phyloP scores from a whole-genome alignment of 139 green algal genomes.

The Chlamydomonas sphaeroides region DNA sequence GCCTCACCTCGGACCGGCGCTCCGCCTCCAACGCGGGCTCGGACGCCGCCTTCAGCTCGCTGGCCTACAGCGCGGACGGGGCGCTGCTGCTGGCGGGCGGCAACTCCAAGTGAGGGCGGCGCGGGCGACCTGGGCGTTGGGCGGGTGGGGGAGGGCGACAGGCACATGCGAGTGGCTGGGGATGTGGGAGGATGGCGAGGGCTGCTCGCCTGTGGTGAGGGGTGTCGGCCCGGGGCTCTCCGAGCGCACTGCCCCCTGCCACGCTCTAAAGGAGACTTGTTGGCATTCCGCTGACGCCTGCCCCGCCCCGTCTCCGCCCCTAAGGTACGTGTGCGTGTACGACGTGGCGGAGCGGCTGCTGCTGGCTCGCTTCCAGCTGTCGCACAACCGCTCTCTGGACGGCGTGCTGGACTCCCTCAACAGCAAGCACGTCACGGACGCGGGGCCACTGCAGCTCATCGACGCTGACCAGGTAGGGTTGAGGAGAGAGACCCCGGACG shows the following conservation, averaged over 20 bases:
- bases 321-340: slow-evolving; percentile 95
- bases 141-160: neutral
- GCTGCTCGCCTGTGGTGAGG: too few relatives aligned
- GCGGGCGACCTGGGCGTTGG: neutral
- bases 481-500: too few relatives aligned
- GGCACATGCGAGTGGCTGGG: too few relatives aligned
- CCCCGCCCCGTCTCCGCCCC: slow-evolving; percentile 46
- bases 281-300: too few relatives aligned
- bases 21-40: slow-evolving; percentile 72
- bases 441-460: slow-evolving; percentile 88
- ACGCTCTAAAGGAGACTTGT: too few relatives aligned
- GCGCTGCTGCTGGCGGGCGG: slow-evolving; percentile 87
- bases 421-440: slow-evolving; percentile 90
- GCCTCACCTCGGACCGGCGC: slow-evolving; percentile 76
- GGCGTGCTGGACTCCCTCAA: slow-evolving; percentile 95
- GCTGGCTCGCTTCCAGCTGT: slow-evolving; percentile 86
- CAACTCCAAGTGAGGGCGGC: slow-evolving; percentile 33
- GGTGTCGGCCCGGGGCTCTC: too few relatives aligned
- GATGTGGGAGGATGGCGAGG: too few relatives aligned
- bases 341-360: slow-evolving; percentile 92
- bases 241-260: too few relatives aligned
- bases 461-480: slow-evolving; percentile 66
- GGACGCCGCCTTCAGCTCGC: slow-evolving; percentile 84
- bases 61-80: slow-evolving; percentile 93
- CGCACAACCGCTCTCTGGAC: slow-evolving; percentile 73